phyloP scores from a whole-genome alignment of 2,329 filamentous ascomycete species.

The Stachybotrys echinatus region DNA sequence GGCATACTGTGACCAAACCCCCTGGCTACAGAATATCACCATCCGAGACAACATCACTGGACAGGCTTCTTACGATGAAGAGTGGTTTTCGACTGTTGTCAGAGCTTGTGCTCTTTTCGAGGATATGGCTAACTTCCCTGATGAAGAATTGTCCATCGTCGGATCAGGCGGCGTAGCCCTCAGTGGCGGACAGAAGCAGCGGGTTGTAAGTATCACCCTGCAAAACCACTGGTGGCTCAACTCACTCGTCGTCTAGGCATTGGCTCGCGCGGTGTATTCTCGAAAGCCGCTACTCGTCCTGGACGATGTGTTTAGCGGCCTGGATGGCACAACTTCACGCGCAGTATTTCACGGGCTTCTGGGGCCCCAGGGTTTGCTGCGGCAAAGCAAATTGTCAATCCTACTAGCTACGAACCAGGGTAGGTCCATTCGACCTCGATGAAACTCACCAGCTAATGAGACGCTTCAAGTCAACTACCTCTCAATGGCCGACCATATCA shows the following conservation, averaged over 20 bases:
- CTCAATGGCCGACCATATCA: conserved; percentile 15
- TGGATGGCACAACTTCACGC: conserved; percentile 38
- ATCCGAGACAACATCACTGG: conserved; percentile 34
- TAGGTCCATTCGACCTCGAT: no score
- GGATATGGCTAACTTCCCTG: conserved; percentile 24
- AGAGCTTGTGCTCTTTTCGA: conserved; percentile 26
- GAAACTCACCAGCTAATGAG: background rate
- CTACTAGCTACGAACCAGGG: conserved; percentile 36
- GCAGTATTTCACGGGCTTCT: conserved; percentile 37
- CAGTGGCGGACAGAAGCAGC: conserved; percentile 38
- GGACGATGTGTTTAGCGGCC: conserved; percentile 40
- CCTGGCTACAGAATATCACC: conserved; percentile 36
- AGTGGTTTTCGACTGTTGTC: conserved; percentile 22
- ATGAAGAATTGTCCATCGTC: conserved; percentile 28
- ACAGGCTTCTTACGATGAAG: conserved; percentile 14
- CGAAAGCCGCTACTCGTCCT: conserved; percentile 32
- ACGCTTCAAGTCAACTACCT: conserved; percentile 15
- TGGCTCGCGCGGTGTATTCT: conserved; percentile 42
- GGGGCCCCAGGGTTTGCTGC: conserved; percentile 33
- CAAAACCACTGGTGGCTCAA: background rate
- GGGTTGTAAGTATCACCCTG: conserved; percentile 24
- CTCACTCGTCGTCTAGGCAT: conserved; percentile 18
- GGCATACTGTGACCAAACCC: conserved; percentile 36
- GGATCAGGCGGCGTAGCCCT: conserved; percentile 35
- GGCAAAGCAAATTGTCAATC: conserved; percentile 28